Evolutionary conservation across 305 asterid genomes (phyloP).

Genomic region (Plantago rigida): DNA sequence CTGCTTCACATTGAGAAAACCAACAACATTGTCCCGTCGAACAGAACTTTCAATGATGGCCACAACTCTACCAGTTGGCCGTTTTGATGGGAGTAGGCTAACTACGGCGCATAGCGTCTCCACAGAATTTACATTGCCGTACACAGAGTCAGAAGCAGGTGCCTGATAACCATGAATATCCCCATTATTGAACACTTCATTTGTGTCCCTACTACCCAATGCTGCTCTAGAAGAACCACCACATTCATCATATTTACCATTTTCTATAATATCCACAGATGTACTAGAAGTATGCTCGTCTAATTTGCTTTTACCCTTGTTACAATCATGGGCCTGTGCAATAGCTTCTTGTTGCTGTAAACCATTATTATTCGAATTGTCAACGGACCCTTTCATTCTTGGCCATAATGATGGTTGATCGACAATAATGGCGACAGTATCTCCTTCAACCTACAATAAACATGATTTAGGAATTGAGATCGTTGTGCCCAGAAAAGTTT

Average conservation of each 20-base stretch:
- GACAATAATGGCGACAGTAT: conserved; percentile 58
- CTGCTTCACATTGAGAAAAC: conserved; percentile 61
- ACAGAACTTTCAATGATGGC: conserved; percentile 52
- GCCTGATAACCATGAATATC: conserved; percentile 23
- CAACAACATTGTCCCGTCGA: conserved; percentile 53
- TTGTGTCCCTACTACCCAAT: conserved; percentile 20
- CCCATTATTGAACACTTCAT: conserved; percentile 28
- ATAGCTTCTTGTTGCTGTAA: conserved; percentile 28
- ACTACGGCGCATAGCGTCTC: conserved; percentile 41
- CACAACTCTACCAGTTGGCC: conserved; percentile 84
- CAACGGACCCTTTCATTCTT: conserved; percentile 62
- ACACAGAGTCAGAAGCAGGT: conserved; percentile 24
- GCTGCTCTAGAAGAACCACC: conserved; percentile 29
- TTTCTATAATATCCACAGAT: conserved; percentile 17
- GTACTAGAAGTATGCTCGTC: conserved; percentile 27
- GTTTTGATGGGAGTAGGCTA: conserved; percentile 49
- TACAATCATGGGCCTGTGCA: conserved; percentile 25
- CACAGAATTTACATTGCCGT: conserved; percentile 32
- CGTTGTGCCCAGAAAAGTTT: neutral
- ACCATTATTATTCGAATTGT: conserved; percentile 27
- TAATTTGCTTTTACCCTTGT: conserved; percentile 39
- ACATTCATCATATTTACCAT: conserved; percentile 19
- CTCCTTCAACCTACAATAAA: conserved; percentile 69
- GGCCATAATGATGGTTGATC: conserved; percentile 71
- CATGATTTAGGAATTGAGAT: conserved; percentile 18